Percentiles rank a stretch among this genome's conserved stretches.
These are phyloP conservation scores for Tetrapisispora fleetii DNA, from an alignment of 805 yeast genomes.

Conservation along the genomic window DNA sequence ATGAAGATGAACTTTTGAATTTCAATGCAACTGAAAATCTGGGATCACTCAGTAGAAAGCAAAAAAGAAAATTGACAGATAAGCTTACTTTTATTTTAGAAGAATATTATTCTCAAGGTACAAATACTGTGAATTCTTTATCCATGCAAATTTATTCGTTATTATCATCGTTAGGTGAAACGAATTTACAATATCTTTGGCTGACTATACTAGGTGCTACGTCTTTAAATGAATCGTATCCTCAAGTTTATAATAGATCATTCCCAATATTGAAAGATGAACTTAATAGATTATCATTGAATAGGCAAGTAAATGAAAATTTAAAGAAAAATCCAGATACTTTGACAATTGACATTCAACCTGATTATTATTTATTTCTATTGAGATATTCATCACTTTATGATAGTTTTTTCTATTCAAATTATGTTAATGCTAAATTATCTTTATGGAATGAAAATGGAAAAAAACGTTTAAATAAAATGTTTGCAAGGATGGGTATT, in stretches of 20 bases:
- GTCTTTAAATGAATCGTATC: constrained; percentile 62
- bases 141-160: constrained; percentile 75
- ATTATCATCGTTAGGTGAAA: constrained; percentile 73
- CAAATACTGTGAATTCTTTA: constrained; percentile 62
- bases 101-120: constrained; percentile 75
- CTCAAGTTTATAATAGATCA: constrained; percentile 61
- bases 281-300: constrained; percentile 55
- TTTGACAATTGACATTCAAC: constrained; percentile 51
- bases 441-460: constrained; percentile 91
- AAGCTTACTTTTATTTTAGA: constrained; percentile 51
- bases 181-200: constrained; percentile 65
- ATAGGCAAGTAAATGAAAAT: constrained; percentile 13
- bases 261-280: constrained; percentile 76
- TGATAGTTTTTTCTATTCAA: constrained; percentile 84
- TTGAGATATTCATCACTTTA: constrained; percentile 90
- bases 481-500: constrained; percentile 95
- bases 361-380: constrained; percentile 77
- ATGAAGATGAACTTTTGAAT: constrained; percentile 8
- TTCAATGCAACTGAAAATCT: constrained; percentile 9
- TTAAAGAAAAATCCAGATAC: constrained; percentile 31
- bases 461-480: constrained; percentile 68
- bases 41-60: constrained; percentile 27
- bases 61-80: constrained; percentile 34
- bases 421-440: constrained; percentile 79
- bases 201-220: constrained; percentile 80